These are phyloP conservation scores for Lyophyllum semitale DNA, from an alignment of 768 basidiomycete genomes.

Conservation along the genomic window DNA sequence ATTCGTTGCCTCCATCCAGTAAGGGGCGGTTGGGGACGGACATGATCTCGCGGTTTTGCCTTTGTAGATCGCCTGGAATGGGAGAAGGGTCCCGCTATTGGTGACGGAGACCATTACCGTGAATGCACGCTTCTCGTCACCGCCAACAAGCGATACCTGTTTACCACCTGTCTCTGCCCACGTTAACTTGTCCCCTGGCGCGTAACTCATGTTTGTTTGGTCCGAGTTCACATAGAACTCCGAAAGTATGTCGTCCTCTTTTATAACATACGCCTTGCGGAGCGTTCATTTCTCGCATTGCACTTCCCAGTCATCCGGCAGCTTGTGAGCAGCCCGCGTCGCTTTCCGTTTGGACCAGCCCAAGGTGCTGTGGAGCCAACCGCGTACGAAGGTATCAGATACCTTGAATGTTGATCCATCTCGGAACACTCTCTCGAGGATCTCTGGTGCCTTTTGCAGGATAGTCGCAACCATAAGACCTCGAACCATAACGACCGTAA, in stretches of 20 bases:
- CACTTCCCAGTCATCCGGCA: background rate
- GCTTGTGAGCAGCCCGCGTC: conserved; percentile 30
- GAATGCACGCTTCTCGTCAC: background rate
- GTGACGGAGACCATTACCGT: too few species aligned
- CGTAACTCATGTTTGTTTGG: too few species aligned
- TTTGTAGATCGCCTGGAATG: too few species aligned
- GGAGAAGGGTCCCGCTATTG: too few species aligned
- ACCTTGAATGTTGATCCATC: conserved; percentile 29
- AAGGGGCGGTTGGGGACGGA: background rate
- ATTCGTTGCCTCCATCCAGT: background rate
- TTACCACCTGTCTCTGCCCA: background rate
- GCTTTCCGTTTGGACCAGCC: conserved; percentile 24
- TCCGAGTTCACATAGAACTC: conserved; percentile 33
- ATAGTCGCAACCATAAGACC: conserved; percentile 32
- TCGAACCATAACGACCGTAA: conserved; percentile 25
- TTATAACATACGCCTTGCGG: conserved; percentile 26
- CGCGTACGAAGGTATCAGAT: conserved; percentile 24
- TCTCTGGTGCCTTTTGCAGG: conserved; percentile 18
- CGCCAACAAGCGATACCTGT: background rate
- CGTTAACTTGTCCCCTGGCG: too few species aligned
- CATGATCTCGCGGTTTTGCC: background rate
- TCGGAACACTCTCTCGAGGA: conserved; percentile 22
- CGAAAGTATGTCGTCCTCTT: conserved; percentile 30
- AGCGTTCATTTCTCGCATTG: conserved; percentile 17
- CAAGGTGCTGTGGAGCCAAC: conserved; percentile 18